These are phyloP conservation scores for Penicillium sumatraense DNA, from an alignment of 2,329 filamentous ascomycete genomes.

Conservation along the genomic window DNA sequence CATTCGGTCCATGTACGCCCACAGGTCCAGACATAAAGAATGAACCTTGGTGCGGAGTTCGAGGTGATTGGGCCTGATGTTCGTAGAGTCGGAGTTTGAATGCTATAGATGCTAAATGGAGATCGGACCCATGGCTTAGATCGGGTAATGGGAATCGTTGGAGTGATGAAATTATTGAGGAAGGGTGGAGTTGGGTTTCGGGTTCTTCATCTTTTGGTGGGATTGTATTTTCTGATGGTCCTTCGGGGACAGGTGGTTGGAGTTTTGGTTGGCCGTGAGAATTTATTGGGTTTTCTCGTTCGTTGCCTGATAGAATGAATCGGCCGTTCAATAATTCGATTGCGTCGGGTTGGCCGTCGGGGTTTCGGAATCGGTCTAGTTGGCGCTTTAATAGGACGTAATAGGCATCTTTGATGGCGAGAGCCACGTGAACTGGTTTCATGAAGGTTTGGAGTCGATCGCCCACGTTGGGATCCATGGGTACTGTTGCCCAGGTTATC, in stretches of 20 bases:
- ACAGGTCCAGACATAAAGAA: slow-evolving; percentile 42
- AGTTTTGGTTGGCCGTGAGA: slow-evolving; percentile 22
- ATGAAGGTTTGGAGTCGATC: slow-evolving; percentile 34
- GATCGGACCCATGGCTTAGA: slow-evolving; percentile 39
- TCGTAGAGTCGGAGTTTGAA: slow-evolving; percentile 37
- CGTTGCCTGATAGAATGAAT: slow-evolving; percentile 17
- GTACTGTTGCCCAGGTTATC: slow-evolving; percentile 32
- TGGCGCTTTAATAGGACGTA: slow-evolving; percentile 34
- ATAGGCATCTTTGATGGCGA: slow-evolving; percentile 41
- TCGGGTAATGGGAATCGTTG: slow-evolving; percentile 40
- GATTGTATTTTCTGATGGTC: slow-evolving; percentile 18
- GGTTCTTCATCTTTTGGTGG: slow-evolving; percentile 18
- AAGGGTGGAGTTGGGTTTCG: slow-evolving; percentile 28
- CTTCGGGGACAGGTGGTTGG: slow-evolving; percentile 18
- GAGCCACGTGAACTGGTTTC: slow-evolving; percentile 36
- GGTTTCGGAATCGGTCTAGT: slow-evolving; percentile 28
- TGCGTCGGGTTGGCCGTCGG: slow-evolving; percentile 15
- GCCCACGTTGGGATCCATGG: slow-evolving; percentile 35
- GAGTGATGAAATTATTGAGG: slow-evolving; percentile 36
- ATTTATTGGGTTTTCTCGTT: slow-evolving; percentile 20
- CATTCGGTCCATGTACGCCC: slow-evolving; percentile 37
- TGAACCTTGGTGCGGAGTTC: slow-evolving; percentile 34
- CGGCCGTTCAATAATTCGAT: slow-evolving; percentile 17
- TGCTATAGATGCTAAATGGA: slow-evolving; percentile 36
- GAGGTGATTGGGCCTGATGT: slow-evolving; percentile 22